Conservation (phyloP, 2,329 filamentous ascomycete genomes). For the Epichloe baconii region DNA sequence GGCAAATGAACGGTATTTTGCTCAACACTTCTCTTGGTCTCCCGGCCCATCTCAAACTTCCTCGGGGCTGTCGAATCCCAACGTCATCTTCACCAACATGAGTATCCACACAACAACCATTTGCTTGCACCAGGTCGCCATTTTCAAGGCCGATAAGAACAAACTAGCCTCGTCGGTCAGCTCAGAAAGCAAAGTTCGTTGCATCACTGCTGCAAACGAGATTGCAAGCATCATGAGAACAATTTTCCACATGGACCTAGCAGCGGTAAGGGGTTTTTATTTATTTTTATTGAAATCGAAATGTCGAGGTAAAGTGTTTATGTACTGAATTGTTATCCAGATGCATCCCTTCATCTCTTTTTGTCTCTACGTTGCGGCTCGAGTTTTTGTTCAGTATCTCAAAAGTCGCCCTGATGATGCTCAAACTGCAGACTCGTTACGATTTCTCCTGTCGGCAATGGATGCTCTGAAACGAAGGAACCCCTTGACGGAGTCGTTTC, state of each 20-base stretch:
- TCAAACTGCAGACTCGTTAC: slow-evolving; percentile 65
- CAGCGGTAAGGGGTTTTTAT: slow-evolving; percentile 45
- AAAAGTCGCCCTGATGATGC: slow-evolving; percentile 82
- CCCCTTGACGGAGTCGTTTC: slow-evolving; percentile 84
- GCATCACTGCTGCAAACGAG: slow-evolving; percentile 85
- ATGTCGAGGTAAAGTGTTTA: background rate
- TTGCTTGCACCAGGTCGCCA: slow-evolving; percentile 94
- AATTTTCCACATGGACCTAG: slow-evolving; percentile 80
- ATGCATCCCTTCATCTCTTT: slow-evolving; percentile 95
- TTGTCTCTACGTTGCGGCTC: slow-evolving; percentile 86
- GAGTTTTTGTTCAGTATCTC: slow-evolving; percentile 93
- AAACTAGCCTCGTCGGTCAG: slow-evolving; percentile 62
- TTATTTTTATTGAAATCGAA: background rate
- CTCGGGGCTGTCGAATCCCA: slow-evolving; percentile 59
- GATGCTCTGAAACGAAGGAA: slow-evolving; percentile 78
- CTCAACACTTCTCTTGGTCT: slow-evolving; percentile 75
- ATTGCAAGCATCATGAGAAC: slow-evolving; percentile 93
- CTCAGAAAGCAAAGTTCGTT: slow-evolving; percentile 82
- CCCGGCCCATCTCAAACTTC: slow-evolving; percentile 69
- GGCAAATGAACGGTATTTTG: slow-evolving; percentile 77
- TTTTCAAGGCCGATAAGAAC: slow-evolving; percentile 92
- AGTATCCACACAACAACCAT: slow-evolving; percentile 93
- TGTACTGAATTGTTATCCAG: slow-evolving; percentile 29
- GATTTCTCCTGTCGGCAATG: slow-evolving; percentile 84
- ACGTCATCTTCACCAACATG: slow-evolving; percentile 92